Evolutionary conservation across 225 moss, liverwort and hornwort genomes (phyloP).

Genomic region (Ulota crispa): DNA sequence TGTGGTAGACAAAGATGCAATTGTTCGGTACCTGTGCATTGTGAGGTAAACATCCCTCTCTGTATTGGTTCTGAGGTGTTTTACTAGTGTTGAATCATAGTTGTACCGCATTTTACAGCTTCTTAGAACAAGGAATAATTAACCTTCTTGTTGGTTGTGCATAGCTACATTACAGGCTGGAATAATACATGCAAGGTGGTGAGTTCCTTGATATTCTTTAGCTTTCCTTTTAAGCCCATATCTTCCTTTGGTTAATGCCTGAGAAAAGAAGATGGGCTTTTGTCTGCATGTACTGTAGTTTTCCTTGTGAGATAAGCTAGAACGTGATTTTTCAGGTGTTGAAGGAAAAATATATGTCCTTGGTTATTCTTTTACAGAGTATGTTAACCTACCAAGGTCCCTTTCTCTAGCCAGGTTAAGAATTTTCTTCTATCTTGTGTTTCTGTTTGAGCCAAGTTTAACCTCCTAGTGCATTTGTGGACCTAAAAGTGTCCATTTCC

Average conservation of each 20-base stretch:
- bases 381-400: no score
- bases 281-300: not conserved
- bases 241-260: not conserved
- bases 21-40: constrained; percentile 1
- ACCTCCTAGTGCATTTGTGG: no score
- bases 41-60: not conserved
- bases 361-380: no score
- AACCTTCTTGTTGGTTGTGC: not conserved
- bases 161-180: not conserved
- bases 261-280: not conserved
- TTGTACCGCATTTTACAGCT: not conserved
- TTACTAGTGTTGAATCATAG: not conserved
- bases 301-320: not conserved
- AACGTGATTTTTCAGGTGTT: not conserved
- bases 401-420: no score
- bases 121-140: not conserved
- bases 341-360: no score
- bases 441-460: no score
- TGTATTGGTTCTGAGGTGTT: not conserved
- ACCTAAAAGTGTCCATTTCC: no score
- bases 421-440: no score
- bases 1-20: not conserved
- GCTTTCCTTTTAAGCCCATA: not conserved
- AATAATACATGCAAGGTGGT: not conserved
- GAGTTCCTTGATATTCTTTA: not conserved